Conservation (phyloP, 2,329 filamentous ascomycete genomes). For the Blumeria hordei region DNA sequence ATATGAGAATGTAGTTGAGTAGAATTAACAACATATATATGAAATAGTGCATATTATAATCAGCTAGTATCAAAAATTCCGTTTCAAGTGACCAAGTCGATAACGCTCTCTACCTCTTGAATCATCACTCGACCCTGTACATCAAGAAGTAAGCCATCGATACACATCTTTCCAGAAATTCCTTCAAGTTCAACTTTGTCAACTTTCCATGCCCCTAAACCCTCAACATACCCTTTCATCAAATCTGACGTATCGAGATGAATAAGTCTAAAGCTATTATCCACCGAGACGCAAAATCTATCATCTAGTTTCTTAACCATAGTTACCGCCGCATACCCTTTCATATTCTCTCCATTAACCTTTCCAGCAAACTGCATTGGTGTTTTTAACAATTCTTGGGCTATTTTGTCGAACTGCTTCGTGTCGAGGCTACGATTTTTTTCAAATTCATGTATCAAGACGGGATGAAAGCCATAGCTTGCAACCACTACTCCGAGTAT, state of each 20-base stretch:
- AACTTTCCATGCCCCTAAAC: neutral
- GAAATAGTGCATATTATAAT: too few relatives aligned
- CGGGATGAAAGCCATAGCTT: constrained; percentile 76
- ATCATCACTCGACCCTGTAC: neutral
- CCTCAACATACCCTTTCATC: neutral
- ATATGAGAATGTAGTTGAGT: too few relatives aligned
- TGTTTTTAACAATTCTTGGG: constrained; percentile 41
- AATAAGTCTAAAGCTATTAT: neutral
- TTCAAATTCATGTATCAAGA: constrained; percentile 76
- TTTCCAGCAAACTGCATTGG: constrained; percentile 32
- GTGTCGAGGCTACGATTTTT: constrained; percentile 56
- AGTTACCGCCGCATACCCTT: neutral
- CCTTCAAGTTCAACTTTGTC: neutral
- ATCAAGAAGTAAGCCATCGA: neutral
- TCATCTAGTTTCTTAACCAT: constrained; percentile 1
- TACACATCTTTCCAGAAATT: neutral
- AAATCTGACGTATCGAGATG: neutral
- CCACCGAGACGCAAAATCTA: neutral
- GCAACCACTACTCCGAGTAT: constrained; percentile 62
- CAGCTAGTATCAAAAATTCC: too few relatives aligned
- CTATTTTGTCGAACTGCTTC: constrained; percentile 66
- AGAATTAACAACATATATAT: too few relatives aligned
- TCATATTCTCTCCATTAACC: constrained; percentile 15
- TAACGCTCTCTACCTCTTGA: neutral
- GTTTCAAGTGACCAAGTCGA: neutral